Evolutionary conservation across 352 stramenopile species (phyloP), one percentile per base, ranked within the genome.

Genomic region (Phytophthora fragariae): DNA sequence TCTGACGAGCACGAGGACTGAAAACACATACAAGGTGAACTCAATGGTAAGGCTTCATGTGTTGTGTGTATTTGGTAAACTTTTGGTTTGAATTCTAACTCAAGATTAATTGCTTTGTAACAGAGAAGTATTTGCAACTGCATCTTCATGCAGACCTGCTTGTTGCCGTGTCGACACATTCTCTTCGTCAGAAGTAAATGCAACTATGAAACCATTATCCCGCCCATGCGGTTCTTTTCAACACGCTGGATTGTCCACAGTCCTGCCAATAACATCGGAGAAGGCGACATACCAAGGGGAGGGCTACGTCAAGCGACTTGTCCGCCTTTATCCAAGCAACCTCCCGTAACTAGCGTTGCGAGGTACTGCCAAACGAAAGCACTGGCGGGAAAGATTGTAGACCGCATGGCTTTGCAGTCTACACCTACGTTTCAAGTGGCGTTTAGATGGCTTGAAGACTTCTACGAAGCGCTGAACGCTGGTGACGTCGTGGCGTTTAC

Each of bases 71-170:
- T 61, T 56, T 62, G 27, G 54, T 50, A 12, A 15, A 21, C n/a
- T 17, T 69, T 56, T 44, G 35, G 41, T 50, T 12, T 5, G 1
- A 21, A 9, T 50, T 50, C 12, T 17, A 49, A 49, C 41, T 9
- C 14, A 6, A 3, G 6, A 9, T 49, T 49, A 49, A 12, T 49
- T 19, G 41, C 14, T 49, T 1, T 21, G 41, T 49, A 35, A 10
- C 7, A 53, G 31, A 2, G 7, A 11, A 39, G 37, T 33, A 1
- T 19, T 5, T 64, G 66, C 46, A 56, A 17, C 11, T 72, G 49
- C 24, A 72, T 57, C 7, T 72, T 72, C 27, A 72, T 67, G 46
- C 14, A 50, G 17, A 72, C 65, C 0, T 67, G 33, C 17, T 49
- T 62, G 1, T 9, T 72, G 7, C 39, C 52, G 2, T 68, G 50